phyloP scores from a whole-genome alignment of 2,329 filamentous ascomycete genomes.

The Monilinia vaccinii-corymbosi region DNA sequence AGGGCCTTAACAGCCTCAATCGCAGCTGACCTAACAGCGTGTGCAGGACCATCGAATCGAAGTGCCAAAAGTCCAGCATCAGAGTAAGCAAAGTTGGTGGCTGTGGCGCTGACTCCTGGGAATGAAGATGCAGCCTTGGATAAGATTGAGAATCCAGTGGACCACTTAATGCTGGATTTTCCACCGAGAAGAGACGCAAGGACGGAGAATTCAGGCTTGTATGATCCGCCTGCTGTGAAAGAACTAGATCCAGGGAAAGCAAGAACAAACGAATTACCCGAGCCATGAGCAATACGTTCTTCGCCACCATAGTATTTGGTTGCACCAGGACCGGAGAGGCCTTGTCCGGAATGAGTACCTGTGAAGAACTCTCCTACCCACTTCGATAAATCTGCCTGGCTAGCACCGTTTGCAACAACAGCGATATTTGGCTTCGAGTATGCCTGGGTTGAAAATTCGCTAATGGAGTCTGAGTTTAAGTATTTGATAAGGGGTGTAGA shows the following conservation, averaged over 20 bases:
- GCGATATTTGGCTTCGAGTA: slow-evolving; percentile 89
- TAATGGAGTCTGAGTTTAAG: slow-evolving; percentile 65
- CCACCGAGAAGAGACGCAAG: slow-evolving; percentile 85
- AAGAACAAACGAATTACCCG: slow-evolving; percentile 77
- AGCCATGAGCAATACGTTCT: slow-evolving; percentile 71
- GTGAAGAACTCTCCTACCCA: slow-evolving; percentile 94
- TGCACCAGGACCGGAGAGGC: slow-evolving; percentile 48
- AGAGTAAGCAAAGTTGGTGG: slow-evolving; percentile 78
- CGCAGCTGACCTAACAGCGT: slow-evolving; percentile 64
- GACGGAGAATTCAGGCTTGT: slow-evolving; percentile 85
- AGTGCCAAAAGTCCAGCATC: slow-evolving; percentile 87
- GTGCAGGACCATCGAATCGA: slow-evolving; percentile 66
- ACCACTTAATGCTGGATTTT: slow-evolving; percentile 90
- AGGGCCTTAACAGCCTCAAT: slow-evolving; percentile 71
- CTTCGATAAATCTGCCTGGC: slow-evolving; percentile 66
- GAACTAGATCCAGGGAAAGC: slow-evolving; percentile 87
- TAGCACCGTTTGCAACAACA: slow-evolving; percentile 80
- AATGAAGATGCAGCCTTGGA: slow-evolving; percentile 64
- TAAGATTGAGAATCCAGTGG: slow-evolving; percentile 82
- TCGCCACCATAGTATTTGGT: slow-evolving; percentile 93
- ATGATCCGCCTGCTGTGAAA: slow-evolving; percentile 54
- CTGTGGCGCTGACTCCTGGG: slow-evolving; percentile 58
- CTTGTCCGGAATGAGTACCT: slow-evolving; percentile 48
- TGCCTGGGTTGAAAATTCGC: slow-evolving; percentile 65
- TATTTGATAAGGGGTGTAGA: slow-evolving; percentile 70